These are phyloP conservation scores for Byssothecium circinans DNA, from an alignment of 2,329 filamentous ascomycete genomes.

Conservation along the genomic window DNA sequence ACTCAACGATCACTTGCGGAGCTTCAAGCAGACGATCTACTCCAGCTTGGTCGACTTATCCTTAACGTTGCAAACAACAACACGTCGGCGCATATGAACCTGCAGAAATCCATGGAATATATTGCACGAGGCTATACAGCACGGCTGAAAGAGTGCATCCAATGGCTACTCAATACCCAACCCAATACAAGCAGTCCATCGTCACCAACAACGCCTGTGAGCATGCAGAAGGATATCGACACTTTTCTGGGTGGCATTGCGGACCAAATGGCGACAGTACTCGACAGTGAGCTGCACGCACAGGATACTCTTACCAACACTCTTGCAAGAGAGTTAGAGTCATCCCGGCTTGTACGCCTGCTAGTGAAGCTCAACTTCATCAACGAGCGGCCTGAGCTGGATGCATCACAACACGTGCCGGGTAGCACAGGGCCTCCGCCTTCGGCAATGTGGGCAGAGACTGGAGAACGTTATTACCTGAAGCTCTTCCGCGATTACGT, in stretches of 20 bases:
- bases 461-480: constrained; percentile 86
- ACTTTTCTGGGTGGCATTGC: constrained; percentile 78
- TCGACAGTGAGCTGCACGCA: constrained; percentile 78
- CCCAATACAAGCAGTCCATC: constrained; percentile 29
- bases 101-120: constrained; percentile 72
- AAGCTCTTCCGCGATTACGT: constrained; percentile 97
- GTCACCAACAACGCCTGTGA: constrained; percentile 27
- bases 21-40: constrained; percentile 83
- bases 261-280: constrained; percentile 70
- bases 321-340: constrained; percentile 81
- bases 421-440: constrained; percentile 31
- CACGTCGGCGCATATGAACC: constrained; percentile 61
- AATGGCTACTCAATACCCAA: constrained; percentile 74
- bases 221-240: constrained; percentile 70
- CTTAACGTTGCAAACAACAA: constrained; percentile 77
- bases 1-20: constrained; percentile 68
- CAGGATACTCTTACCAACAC: constrained; percentile 74
- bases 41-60: constrained; percentile 80
- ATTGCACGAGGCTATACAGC: constrained; percentile 75
- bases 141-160: constrained; percentile 75
- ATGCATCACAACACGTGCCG: constrained; percentile 60
- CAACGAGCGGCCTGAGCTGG: constrained; percentile 86
- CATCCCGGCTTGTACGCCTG: constrained; percentile 79
- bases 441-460: constrained; percentile 75
- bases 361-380: constrained; percentile 82